Conservation (phyloP, 306 rosid species). For the Fragaria vesca region DNA sequence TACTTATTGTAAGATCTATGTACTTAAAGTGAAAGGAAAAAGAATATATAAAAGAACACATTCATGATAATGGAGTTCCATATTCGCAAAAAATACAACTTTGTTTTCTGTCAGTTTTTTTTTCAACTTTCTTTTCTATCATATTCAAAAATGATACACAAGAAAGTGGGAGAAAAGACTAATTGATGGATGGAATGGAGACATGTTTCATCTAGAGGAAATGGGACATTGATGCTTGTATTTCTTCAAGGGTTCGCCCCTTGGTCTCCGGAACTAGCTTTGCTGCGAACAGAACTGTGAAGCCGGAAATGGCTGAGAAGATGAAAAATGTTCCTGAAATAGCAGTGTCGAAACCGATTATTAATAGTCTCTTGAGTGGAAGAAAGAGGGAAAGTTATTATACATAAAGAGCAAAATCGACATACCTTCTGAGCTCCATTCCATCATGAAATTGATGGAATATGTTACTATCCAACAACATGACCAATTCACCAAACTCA, state of each 20-base stretch:
- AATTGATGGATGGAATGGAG: neutral
- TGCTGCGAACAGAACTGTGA: slow-evolving; percentile 54
- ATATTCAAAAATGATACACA: too few relatives aligned
- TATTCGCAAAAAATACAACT: too few relatives aligned
- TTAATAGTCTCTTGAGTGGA: neutral
- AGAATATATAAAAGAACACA: too few relatives aligned
- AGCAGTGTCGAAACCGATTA: neutral
- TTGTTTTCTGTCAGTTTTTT: too few relatives aligned
- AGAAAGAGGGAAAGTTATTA: neutral
- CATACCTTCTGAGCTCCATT: slow-evolving; percentile 75
- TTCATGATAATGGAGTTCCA: too few relatives aligned
- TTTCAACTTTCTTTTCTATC: too few relatives aligned
- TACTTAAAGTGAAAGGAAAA: too few relatives aligned
- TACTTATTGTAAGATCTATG: too few relatives aligned
- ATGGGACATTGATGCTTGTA: slow-evolving; percentile 55
- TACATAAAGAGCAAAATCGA: neutral
- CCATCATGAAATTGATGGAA: slow-evolving; percentile 66
- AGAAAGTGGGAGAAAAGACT: too few relatives aligned
- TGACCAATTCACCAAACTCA: slow-evolving; percentile 62
- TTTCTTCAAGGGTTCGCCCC: slow-evolving; percentile 76
- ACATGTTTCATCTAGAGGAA: neutral
- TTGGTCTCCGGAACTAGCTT: slow-evolving; percentile 82
- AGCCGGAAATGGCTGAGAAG: slow-evolving; percentile 58
- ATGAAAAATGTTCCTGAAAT: slow-evolving; percentile 69
- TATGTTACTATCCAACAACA: slow-evolving; percentile 70